These are phyloP conservation scores for Debaryomyces nepalensis DNA, from an alignment of 1,139 yeast genomes.

Conservation along the genomic window DNA sequence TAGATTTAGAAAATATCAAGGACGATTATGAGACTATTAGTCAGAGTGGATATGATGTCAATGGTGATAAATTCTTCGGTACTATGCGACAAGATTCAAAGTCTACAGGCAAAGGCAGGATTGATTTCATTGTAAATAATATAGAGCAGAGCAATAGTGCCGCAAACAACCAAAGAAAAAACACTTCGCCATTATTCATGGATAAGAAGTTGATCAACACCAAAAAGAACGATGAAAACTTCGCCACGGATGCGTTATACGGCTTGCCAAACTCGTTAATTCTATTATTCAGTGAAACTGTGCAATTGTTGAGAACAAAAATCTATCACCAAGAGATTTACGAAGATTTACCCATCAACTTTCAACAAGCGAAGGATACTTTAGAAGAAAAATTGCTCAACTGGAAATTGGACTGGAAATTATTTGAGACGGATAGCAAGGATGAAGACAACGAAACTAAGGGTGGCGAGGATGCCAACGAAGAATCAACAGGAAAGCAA, in stretches of 20 bases:
- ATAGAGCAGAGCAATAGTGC: constrained; percentile 14
- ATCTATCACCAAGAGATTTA: constrained; percentile 49
- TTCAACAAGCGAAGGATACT: constrained; percentile 47
- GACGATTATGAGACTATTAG: constrained; percentile 38
- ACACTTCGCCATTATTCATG: constrained; percentile 47
- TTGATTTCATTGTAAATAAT: constrained; percentile 51
- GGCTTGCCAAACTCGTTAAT: constrained; percentile 86
- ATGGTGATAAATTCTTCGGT: constrained; percentile 40
- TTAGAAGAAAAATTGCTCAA: constrained; percentile 56
- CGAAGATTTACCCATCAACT: constrained; percentile 44
- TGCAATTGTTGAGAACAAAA: constrained; percentile 64
- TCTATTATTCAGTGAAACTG: constrained; percentile 70
- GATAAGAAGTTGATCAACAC: constrained; percentile 50
- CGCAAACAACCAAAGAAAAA: constrained; percentile 14
- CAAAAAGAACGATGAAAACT: constrained; percentile 54
- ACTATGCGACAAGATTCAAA: constrained; percentile 2
- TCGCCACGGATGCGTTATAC: constrained; percentile 80
- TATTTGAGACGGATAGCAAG: constrained; percentile 27
- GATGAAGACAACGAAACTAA: constrained; percentile 16
- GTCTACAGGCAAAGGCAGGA: constrained; percentile 40
- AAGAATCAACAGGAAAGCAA: constrained; percentile 12
- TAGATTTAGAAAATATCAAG: constrained; percentile 49
- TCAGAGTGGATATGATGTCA: constrained; percentile 44
- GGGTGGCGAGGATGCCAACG: constrained; percentile 22
- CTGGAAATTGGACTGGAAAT: constrained; percentile 74